Conservation (phyloP, 208 protist genomes). For the Trypanosomatidae sp. region DNA sequence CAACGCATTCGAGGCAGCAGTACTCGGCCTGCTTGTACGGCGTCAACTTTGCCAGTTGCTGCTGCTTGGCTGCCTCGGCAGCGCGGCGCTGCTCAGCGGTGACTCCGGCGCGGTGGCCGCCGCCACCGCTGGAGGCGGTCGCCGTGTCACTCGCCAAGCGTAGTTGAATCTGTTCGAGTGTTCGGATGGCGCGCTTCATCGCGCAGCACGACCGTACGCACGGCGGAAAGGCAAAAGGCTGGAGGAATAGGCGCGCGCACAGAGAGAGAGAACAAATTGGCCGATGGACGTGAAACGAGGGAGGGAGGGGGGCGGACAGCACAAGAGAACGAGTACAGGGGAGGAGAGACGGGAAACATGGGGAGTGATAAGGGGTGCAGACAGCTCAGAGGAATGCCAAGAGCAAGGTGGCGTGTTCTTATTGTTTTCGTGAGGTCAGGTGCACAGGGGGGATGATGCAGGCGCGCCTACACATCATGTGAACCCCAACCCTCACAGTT, state of each 20-base stretch:
- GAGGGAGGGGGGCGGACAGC: background rate
- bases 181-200: constrained; percentile 23
- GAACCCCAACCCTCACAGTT: background rate
- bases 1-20: constrained; percentile 47
- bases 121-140: background rate
- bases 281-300: background rate
- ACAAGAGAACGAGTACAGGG: background rate
- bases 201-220: no score
- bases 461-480: background rate
- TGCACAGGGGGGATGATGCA: background rate
- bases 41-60: constrained; percentile 32
- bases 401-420: background rate
- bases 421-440: background rate
- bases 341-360: background rate
- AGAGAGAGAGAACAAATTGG: background rate
- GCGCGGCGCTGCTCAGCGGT: constrained; percentile 6
- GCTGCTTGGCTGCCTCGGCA: constrained; percentile 17
- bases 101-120: background rate
- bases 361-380: background rate
- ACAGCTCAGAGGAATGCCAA: background rate
- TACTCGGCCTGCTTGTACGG: constrained; percentile 57
- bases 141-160: constrained; percentile 3
- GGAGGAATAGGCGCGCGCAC: background rate
- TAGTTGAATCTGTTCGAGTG: constrained; percentile 17
- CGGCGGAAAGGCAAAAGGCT: background rate